These are phyloP conservation scores for Bidens hawaiensis DNA, from an alignment of 140 eudicot genomes.

Conservation along the genomic window DNA sequence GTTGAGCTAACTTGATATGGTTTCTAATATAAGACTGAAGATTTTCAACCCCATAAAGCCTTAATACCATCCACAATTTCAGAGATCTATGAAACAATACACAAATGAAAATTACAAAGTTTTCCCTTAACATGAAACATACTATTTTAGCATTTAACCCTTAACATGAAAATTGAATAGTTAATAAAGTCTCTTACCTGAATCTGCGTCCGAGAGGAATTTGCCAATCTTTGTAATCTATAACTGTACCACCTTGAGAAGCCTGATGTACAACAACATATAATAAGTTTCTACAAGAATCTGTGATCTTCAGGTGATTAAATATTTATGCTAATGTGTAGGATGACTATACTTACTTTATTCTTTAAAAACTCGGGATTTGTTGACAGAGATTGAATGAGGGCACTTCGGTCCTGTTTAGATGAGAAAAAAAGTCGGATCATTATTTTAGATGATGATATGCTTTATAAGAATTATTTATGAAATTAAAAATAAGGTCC, in stretches of 20 bases:
- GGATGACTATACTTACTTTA: slow-evolving; percentile 52
- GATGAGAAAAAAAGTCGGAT: background rate
- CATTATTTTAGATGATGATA: background rate
- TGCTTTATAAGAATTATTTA: background rate
- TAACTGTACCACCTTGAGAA: slow-evolving; percentile 67
- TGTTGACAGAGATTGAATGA: slow-evolving; percentile 78
- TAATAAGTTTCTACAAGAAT: background rate
- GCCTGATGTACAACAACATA: slow-evolving; percentile 43
- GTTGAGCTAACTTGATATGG: slow-evolving; percentile 72
- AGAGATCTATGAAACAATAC: slow-evolving; percentile 54
- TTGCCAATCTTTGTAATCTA: slow-evolving; percentile 99
- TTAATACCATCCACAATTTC: slow-evolving; percentile 92
- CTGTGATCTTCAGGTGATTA: background rate
- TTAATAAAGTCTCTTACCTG: slow-evolving; percentile 42
- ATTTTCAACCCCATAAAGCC: slow-evolving; percentile 85
- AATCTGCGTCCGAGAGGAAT: slow-evolving; percentile 98
- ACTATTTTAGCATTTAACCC: background rate
- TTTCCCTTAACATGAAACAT: too few species aligned
- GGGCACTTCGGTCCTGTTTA: slow-evolving; percentile 77
- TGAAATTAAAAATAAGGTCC: background rate
- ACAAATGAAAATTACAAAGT: background rate
- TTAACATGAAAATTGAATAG: background rate
- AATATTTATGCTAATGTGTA: background rate
- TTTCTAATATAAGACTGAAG: slow-evolving; percentile 87
- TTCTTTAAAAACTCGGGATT: slow-evolving; percentile 88